Conservation (phyloP, 306 rosid genomes). For the Argentina anserina region DNA sequence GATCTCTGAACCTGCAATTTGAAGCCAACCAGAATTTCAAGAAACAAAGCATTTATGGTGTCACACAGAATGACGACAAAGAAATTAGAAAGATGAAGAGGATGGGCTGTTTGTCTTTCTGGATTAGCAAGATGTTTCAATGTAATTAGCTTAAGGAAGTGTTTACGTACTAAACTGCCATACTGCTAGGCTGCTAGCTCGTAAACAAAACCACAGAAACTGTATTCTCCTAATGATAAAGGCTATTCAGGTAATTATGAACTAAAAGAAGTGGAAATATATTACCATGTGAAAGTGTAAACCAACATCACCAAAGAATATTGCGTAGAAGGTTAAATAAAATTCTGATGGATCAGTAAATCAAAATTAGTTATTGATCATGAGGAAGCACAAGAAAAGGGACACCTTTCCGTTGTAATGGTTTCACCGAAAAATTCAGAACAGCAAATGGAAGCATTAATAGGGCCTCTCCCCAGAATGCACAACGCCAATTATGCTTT, state of each 20-base stretch:
- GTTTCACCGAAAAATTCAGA: conserved; percentile 72
- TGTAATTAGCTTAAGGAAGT: background rate
- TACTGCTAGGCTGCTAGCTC: background rate
- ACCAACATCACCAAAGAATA: background rate
- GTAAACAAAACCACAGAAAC: background rate
- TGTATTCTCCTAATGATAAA: background rate
- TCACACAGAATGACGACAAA: background rate
- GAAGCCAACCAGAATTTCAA: conserved; percentile 16
- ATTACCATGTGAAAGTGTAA: background rate
- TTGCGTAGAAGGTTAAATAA: too few relatives aligned
- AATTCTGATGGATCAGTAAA: conserved; percentile 1
- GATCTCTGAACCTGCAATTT: conserved; percentile 33
- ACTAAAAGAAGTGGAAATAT: background rate
- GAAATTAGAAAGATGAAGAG: background rate
- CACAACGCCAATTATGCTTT: conserved; percentile 71
- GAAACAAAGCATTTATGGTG: conserved; percentile 3
- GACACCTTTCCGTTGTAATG: conserved; percentile 72
- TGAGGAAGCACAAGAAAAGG: conserved; percentile 22
- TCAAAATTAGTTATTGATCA: conserved; percentile 16
- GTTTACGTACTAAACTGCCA: background rate
- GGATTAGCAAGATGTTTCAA: background rate
- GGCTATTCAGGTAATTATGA: background rate
- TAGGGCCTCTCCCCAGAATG: conserved; percentile 80
- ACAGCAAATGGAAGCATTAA: conserved; percentile 92
- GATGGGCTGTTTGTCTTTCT: background rate